phyloP scores from a whole-genome alignment of 1,139 yeast species.

The Debaryomyces singareniensis region DNA sequence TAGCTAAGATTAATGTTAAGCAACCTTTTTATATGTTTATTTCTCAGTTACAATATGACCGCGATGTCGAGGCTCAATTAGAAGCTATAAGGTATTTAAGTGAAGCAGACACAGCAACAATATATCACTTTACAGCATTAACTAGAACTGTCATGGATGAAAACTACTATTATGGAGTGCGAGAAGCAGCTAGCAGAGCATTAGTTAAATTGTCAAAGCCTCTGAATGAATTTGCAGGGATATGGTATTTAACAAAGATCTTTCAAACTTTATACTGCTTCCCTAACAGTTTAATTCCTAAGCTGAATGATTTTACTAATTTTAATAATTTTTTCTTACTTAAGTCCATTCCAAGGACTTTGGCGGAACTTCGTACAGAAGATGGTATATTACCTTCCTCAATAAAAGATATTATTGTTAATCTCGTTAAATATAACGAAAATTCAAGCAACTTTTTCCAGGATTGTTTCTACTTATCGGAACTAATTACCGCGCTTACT shows the following conservation, averaged over 20 bases:
- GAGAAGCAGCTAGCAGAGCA: conserved; percentile 83
- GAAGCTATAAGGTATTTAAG: conserved; percentile 78
- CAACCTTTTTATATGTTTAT: conserved; percentile 96
- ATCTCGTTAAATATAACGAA: conserved; percentile 76
- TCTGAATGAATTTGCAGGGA: conserved; percentile 62
- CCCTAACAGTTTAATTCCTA: conserved; percentile 57
- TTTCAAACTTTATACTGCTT: conserved; percentile 72
- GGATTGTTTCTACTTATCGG: conserved; percentile 64
- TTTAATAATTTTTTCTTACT: conserved; percentile 63
- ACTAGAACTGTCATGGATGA: conserved; percentile 78
- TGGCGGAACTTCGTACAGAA: conserved; percentile 56
- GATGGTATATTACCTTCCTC: conserved; percentile 63
- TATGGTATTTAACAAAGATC: conserved; percentile 63
- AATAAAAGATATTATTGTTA: conserved; percentile 59
- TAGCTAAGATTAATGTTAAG: conserved; percentile 69
- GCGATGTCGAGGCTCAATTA: conserved; percentile 93
- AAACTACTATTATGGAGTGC: conserved; percentile 82
- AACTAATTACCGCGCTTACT: conserved; percentile 53
- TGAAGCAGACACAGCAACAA: conserved; percentile 47
- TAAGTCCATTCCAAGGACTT: conserved; percentile 57
- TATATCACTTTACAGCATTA: conserved; percentile 70
- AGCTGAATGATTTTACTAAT: conserved; percentile 74
- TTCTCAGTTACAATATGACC: conserved; percentile 87
- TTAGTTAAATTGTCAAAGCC: conserved; percentile 61
- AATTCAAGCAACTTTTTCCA: conserved; percentile 73